A percentile compares a stretch with the other conserved stretches of the same genome.
Evolutionary conservation across 495 filamentous ascomycete species (phyloP).

Genomic region (Ramalina peruviana): DNA sequence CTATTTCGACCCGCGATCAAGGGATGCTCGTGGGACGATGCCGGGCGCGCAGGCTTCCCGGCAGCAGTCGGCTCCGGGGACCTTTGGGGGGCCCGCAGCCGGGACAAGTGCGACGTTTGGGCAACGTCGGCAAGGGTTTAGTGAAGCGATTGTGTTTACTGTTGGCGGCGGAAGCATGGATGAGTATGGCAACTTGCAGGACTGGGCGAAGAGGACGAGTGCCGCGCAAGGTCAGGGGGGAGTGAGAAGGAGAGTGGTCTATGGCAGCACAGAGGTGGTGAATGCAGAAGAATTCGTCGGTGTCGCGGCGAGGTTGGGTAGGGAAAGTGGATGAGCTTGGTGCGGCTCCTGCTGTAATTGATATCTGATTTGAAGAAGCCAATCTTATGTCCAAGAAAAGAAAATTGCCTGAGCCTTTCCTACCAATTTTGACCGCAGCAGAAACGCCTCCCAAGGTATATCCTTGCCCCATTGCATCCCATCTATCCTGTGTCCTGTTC

Average conservation of each 20-base stretch:
- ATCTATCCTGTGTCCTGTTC: too few species aligned
- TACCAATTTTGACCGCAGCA: background rate
- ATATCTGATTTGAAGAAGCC: background rate
- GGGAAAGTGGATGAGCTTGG: conserved; percentile 32
- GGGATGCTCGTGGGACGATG: conserved; percentile 88
- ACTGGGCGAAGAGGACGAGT: conserved; percentile 75
- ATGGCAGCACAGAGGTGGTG: conserved; percentile 88
- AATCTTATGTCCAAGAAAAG: background rate
- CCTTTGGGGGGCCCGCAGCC: conserved; percentile 25
- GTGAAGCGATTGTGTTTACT: conserved; percentile 91
- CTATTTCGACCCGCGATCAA: conserved; percentile 93
- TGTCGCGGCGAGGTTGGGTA: conserved; percentile 66
- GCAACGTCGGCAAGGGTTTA: conserved; percentile 83
- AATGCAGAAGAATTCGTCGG: conserved; percentile 79
- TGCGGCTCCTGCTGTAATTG: background rate
- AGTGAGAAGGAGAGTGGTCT: conserved; percentile 64
- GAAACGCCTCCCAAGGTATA: background rate
- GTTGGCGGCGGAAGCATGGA: conserved; percentile 98
- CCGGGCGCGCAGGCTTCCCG: conserved; percentile 46
- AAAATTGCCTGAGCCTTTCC: background rate
- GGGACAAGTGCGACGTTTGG: conserved; percentile 84
- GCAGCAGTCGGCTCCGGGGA: conserved; percentile 22
- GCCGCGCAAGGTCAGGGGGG: conserved; percentile 23
- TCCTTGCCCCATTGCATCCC: too few species aligned
- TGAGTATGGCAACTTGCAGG: conserved; percentile 94